Percentiles rank a stretch among this genome's conserved stretches.
Evolutionary conservation across 306 rosid species (phyloP).

Genomic region (Clitoria ternatea): DNA sequence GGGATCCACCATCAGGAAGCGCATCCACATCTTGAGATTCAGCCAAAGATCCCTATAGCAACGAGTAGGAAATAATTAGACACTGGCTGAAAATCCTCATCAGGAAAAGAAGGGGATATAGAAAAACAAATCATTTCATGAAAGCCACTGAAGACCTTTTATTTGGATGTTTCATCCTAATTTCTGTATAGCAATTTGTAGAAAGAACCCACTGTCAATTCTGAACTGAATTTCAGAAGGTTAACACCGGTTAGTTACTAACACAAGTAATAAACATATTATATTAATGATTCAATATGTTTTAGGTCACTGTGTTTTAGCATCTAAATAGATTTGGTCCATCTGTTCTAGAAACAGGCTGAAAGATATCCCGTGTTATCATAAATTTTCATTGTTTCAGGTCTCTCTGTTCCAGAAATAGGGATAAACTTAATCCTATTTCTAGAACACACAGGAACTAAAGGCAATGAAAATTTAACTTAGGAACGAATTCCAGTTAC

Average conservation of each 20-base stretch:
- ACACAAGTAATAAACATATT: background rate
- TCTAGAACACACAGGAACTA: too few species aligned
- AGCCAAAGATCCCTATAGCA: conserved; percentile 53
- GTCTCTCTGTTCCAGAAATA: too few species aligned
- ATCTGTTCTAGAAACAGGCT: too few species aligned
- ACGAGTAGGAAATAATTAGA: conserved; percentile 22
- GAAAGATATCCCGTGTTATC: too few species aligned
- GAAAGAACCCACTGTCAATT: background rate
- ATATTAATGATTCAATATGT: too few species aligned
- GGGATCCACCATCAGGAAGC: conserved; percentile 49
- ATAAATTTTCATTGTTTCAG: too few species aligned
- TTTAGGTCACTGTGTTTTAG: too few species aligned
- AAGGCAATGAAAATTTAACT: too few species aligned
- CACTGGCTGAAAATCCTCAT: background rate
- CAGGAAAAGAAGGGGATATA: background rate
- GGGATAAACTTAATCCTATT: too few species aligned
- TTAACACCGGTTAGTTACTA: background rate
- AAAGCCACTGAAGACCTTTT: conserved; percentile 3
- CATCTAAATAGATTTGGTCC: too few species aligned
- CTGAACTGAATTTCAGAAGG: conserved; percentile 3
- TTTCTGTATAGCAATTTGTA: background rate
- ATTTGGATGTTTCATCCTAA: background rate
- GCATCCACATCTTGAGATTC: conserved; percentile 50
- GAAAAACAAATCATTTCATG: background rate
- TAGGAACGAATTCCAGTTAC: too few species aligned